Base-by-base conservation (phyloP, 371 early-diverging fungal genomes). In the Batrachochytrium dendrobatidis region DNA sequence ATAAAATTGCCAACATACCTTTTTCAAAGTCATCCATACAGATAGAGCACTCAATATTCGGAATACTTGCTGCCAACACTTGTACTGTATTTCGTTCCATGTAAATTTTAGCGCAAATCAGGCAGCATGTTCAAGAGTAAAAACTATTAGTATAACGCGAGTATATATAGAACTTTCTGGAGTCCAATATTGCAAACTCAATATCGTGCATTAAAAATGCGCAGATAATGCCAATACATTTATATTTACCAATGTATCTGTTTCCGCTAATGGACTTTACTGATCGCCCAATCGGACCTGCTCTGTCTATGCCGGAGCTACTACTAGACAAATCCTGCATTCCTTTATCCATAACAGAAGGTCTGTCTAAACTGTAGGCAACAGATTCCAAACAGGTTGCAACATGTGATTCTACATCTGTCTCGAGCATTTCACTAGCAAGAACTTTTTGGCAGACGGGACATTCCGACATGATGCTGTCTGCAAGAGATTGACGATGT, bases 21-120 rank as follows among this genome's bases (percentile, higher is more conserved):
- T 75, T 63, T 56, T 70, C 77, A 75, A 89, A 91, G 66, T 93
- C 94, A 50, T 91, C 90, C 73, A 93, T 87, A 74, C 94, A 93
- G 53, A 93, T 93, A 0, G 88, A 80, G 62, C 94, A 93, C 68
- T 93, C 94, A 63, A 81, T 31, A 4, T 45, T 59, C 6, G 46
- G 58, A 3, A 66, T 3, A 12, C 18, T 44, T 26, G 63, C 68
- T 35, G 56, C 59, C 25, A 73, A 60, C n/a, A 60, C 60, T 58
- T 69, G 69, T 17, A 64, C 73, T 71, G 39, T 17, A 29, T 12
- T n/a, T 65, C 10, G 12, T 12, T 56, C 20, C 15, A 17, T 15
- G 25, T 56, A 24, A 17, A 15, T 57, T 3, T 17, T 20, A 24
- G 6, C 44, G 39, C 29, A 55, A 15, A 54, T 18, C 30, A 12